phyloP scores from a whole-genome alignment of 257 asterid species.

The Fraxinus americana region DNA sequence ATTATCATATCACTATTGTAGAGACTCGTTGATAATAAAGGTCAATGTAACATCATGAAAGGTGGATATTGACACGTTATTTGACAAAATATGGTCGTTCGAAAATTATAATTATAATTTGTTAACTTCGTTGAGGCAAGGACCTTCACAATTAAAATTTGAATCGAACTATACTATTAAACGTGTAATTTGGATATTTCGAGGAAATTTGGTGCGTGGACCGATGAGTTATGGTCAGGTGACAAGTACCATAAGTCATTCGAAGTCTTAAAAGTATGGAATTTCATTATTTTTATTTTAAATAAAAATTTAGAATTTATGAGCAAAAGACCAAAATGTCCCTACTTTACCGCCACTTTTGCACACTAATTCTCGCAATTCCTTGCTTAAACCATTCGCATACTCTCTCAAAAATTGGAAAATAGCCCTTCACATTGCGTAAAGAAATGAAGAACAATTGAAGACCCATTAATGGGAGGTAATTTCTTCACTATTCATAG shows the following conservation, averaged over 20 bases:
- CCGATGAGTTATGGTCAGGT: background rate
- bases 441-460: background rate
- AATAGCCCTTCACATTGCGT: background rate
- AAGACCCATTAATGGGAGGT: background rate
- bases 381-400: background rate
- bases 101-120: no score
- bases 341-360: conserved; percentile 7
- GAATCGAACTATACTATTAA: no score
- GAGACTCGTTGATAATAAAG: no score
- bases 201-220: background rate
- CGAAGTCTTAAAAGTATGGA: background rate
- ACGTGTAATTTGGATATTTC: no score
- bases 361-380: background rate
- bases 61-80: no score
- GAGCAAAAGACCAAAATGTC: background rate
- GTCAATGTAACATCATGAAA: no score
- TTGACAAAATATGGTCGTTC: no score
- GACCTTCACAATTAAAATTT: no score
- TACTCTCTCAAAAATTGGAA: background rate
- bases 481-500: background rate
- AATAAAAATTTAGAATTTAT: background rate
- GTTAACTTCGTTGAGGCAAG: no score
- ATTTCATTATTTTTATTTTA: background rate
- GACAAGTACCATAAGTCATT: no score
- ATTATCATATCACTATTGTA: no score